phyloP scores from a whole-genome alignment of 495 filamentous ascomycete genomes.

The Podospora conica region DNA sequence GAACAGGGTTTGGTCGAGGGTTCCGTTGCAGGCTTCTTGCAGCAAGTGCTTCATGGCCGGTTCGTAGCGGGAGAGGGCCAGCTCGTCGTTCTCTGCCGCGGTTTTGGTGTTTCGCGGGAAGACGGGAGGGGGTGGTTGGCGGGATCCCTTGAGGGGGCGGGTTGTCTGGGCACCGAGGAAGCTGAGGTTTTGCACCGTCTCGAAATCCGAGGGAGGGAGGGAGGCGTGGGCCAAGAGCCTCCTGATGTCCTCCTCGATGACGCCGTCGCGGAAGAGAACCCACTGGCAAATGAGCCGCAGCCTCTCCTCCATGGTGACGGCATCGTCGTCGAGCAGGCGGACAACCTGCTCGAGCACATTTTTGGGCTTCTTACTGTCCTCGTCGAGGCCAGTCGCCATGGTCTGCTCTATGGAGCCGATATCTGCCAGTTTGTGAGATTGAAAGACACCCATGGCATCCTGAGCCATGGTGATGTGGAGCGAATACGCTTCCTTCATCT shows the following conservation, averaged over 20 bases:
- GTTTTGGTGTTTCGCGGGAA: slow-evolving; percentile 58
- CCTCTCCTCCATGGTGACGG: slow-evolving; percentile 61
- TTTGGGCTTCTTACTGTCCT: slow-evolving; percentile 87
- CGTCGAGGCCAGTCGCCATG: slow-evolving; percentile 86
- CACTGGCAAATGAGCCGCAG: slow-evolving; percentile 81
- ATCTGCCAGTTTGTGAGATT: slow-evolving; percentile 75
- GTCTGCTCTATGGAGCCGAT: slow-evolving; percentile 79
- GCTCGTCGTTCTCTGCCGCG: slow-evolving; percentile 50
- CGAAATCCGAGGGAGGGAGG: slow-evolving; percentile 64
- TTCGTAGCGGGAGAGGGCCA: slow-evolving; percentile 63
- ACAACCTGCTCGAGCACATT: slow-evolving; percentile 80
- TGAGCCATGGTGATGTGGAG: slow-evolving; percentile 97
- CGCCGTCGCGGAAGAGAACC: slow-evolving; percentile 78
- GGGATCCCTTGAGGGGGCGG: slow-evolving; percentile 70
- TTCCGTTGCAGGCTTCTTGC: slow-evolving; percentile 59
- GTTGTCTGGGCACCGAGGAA: slow-evolving; percentile 71
- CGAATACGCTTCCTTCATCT: slow-evolving; percentile 91
- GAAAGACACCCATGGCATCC: slow-evolving; percentile 90
- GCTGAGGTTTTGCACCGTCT: slow-evolving; percentile 70
- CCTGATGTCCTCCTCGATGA: slow-evolving; percentile 76
- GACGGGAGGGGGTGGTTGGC: slow-evolving; percentile 54
- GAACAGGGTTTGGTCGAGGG: slow-evolving; percentile 66
- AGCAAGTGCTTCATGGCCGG: slow-evolving; percentile 73
- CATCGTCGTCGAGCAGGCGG: slow-evolving; percentile 75
- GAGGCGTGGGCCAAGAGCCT: slow-evolving; percentile 80